Percentiles rank a stretch among this genome's conserved stretches.
Evolutionary conservation across 1,284 basidiomycete genomes (phyloP).

Genomic region (Apiotrichum sp.): DNA sequence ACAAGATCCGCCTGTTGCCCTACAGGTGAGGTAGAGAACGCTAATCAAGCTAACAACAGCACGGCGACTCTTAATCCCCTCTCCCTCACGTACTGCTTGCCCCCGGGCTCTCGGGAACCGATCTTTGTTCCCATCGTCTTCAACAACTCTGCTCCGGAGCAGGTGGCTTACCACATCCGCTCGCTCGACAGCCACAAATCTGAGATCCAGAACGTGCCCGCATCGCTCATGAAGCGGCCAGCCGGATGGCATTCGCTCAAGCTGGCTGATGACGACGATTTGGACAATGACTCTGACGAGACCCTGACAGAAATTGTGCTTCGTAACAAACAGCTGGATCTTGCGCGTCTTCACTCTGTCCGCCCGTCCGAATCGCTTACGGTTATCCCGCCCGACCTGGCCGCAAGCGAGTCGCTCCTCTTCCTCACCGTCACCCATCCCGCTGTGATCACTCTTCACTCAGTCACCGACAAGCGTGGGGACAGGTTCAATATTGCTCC

Average conservation of each 20-base stretch:
- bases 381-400: slow-evolving; percentile 49
- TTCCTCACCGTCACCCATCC: slow-evolving; percentile 66
- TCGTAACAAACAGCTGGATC: slow-evolving; percentile 43
- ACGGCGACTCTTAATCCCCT: slow-evolving; percentile 45
- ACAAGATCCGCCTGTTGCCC: slow-evolving; percentile 40
- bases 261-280: slow-evolving; percentile 30
- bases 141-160: slow-evolving; percentile 79
- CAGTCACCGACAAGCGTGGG: slow-evolving; percentile 63
- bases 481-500: slow-evolving; percentile 57
- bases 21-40: slow-evolving; percentile 7
- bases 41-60: slow-evolving; percentile 22
- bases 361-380: slow-evolving; percentile 36
- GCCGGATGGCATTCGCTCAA: slow-evolving; percentile 14
- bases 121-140: slow-evolving; percentile 54
- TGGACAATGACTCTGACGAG: slow-evolving; percentile 59
- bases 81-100: slow-evolving; percentile 43
- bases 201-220: slow-evolving; percentile 19
- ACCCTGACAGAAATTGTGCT: slow-evolving; percentile 34
- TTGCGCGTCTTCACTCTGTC: slow-evolving; percentile 41
- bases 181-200: slow-evolving; percentile 51
- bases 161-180: slow-evolving; percentile 68
- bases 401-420: slow-evolving; percentile 64
- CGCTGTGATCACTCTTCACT: slow-evolving; percentile 65
- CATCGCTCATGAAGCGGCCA: slow-evolving; percentile 25
- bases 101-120: slow-evolving; percentile 30